Base-by-base conservation (phyloP, 768 basidiomycete genomes). In the Lanmaoa pseudosensibilis region DNA sequence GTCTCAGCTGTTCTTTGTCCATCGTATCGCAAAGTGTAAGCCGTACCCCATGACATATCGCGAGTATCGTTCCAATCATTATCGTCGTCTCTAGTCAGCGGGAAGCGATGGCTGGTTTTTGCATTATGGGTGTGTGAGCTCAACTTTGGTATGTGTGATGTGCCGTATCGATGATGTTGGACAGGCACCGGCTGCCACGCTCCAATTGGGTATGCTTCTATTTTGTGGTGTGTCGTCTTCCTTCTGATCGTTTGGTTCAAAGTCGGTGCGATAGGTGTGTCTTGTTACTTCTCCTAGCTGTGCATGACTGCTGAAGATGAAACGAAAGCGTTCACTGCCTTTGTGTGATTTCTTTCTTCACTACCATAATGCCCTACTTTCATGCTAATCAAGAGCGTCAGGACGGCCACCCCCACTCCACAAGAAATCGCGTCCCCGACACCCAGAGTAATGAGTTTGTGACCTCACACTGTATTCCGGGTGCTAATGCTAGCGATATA, bases 11-110 rank as follows among this genome's bases (percentile, higher is more conserved):
- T 64, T 64, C 47, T 64, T 64, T 32, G 44, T 64, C 21, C 46
- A 58, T 32, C 64, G 64, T 3, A 64, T 64, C 23, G 48, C 54
- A 21, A 65, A 56, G 38, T 64, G 63, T 66, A 46, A 32, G 64
- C 51, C 34, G 10, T 54, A 9, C 23, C 25, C 30, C 48, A 45
- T 44, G 11, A 6, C 45, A 32, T 51, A 37, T 41, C 27, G 4
- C 1, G 38, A 37, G 23, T 32, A 2, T 41, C 19, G 16, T 61
- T 36, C 23, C 33, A 25, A 25, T 3, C 25, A 25, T 25, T 5
- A 50, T 19, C 32, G 39, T 37, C 25, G 12, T 52, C 18, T 27
- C 8, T 11, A 64, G 63, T 65, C 39, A 54, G 64, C 30, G 56
- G 56, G 33, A 58, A 63, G 55, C 46, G 52, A 27, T 39, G 55